These are phyloP conservation scores for Warburgia ugandensis DNA, from an alignment of 164 flowering plant species.

Conservation along the genomic window DNA sequence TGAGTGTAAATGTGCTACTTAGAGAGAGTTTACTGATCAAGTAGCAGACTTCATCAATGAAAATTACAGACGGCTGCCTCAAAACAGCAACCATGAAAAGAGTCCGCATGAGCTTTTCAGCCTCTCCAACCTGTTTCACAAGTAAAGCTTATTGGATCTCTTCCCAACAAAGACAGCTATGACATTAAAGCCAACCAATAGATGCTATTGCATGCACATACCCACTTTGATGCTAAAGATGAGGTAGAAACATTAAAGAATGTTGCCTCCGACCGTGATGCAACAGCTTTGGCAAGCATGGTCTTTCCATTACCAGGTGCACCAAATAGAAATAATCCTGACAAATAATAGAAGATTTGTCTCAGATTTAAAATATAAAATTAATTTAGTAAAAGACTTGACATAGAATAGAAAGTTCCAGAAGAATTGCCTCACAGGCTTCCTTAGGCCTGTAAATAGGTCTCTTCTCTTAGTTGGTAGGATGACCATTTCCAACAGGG, in stretches of 20 bases:
- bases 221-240: slow-evolving; percentile 98
- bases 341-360: not conserved
- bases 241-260: slow-evolving; percentile 97
- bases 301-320: slow-evolving; percentile 99
- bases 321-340: slow-evolving; percentile 97
- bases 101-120: slow-evolving; percentile 93
- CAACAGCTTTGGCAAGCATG: slow-evolving; percentile 99
- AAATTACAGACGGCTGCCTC: slow-evolving; percentile 91
- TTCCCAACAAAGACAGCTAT: not conserved
- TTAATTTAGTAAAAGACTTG: not conserved
- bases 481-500: slow-evolving; percentile 95
- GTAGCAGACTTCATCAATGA: slow-evolving; percentile 81
- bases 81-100: slow-evolving; percentile 92
- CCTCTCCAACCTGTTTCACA: slow-evolving; percentile 81
- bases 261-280: slow-evolving; percentile 93
- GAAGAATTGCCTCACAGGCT: slow-evolving; percentile 68
- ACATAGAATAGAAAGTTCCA: not conserved
- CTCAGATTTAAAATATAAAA: not conserved
- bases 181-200: not conserved
- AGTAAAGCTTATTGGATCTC: slow-evolving; percentile 2
- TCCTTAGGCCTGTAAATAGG: slow-evolving; percentile 89
- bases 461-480: slow-evolving; percentile 94
- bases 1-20: too few species aligned
- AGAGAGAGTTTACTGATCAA: slow-evolving; percentile 10
- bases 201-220: slow-evolving; percentile 18